These are phyloP conservation scores for Euphorbia peplus DNA, from an alignment of 345 rosid genomes.

Conservation along the genomic window DNA sequence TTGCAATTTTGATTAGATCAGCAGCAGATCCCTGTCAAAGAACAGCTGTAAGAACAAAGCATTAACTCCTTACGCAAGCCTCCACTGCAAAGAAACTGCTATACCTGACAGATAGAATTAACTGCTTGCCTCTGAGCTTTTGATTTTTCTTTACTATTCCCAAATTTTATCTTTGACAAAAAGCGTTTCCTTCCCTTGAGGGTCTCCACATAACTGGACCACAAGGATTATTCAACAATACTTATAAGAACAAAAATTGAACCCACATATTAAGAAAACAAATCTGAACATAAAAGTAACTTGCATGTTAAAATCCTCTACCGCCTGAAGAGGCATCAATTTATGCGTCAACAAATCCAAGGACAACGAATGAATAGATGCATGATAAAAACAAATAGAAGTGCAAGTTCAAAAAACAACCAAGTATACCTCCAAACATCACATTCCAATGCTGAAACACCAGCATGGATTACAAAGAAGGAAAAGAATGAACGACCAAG, in stretches of 20 bases:
- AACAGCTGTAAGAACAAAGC: conserved; percentile 22
- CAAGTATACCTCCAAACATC: neutral
- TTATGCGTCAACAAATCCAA: neutral
- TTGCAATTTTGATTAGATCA: conserved; percentile 91
- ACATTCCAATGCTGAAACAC: neutral
- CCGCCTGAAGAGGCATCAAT: neutral
- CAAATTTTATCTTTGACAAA: conserved; percentile 88
- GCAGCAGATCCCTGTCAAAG: conserved; percentile 87
- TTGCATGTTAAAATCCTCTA: neutral
- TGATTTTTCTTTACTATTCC: conserved; percentile 70
- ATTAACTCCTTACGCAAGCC: neutral
- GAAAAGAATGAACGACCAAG: neutral
- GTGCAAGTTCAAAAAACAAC: neutral
- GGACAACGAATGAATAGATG: neutral
- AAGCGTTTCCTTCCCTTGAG: conserved; percentile 89
- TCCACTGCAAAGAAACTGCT: conserved; percentile 8
- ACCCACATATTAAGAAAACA: neutral
- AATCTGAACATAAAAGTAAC: neutral
- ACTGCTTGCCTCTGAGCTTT: conserved; percentile 98
- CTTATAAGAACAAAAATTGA: neutral
- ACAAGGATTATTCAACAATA: neutral
- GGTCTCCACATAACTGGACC: conserved; percentile 78
- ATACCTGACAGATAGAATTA: conserved; percentile 95
- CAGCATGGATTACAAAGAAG: neutral
- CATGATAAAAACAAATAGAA: neutral